Conservation (phyloP, 2,329 filamentous ascomycete genomes). For the Triangularia verruculosa region DNA sequence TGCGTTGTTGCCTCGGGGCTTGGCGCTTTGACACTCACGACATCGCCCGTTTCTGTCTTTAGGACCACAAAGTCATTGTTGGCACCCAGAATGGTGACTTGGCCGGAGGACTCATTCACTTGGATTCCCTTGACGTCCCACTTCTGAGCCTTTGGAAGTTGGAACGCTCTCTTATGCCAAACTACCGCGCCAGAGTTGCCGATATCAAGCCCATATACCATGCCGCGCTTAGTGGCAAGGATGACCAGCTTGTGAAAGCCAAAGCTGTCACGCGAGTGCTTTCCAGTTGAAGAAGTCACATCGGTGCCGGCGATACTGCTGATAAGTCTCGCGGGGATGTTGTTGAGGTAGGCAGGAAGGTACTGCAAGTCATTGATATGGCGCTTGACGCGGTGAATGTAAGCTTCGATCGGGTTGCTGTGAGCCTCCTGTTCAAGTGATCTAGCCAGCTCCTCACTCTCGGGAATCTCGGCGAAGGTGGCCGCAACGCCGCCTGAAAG, state of each 20-base stretch:
- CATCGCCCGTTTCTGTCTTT: constrained; percentile 50
- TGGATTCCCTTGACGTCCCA: constrained; percentile 69
- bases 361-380: constrained; percentile 75
- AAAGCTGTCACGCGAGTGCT: constrained; percentile 68
- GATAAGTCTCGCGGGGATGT: constrained; percentile 66
- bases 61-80: constrained; percentile 62
- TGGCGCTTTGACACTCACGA: constrained; percentile 43
- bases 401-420: constrained; percentile 75
- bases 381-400: constrained; percentile 79
- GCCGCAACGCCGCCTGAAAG: constrained; percentile 77
- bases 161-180: constrained; percentile 68
- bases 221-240: constrained; percentile 74
- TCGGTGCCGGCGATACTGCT: constrained; percentile 61
- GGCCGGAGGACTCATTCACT: constrained; percentile 54
- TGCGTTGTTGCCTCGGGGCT: constrained; percentile 41
- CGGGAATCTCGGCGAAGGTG: constrained; percentile 73
- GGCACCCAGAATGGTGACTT: constrained; percentile 57
- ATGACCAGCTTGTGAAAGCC: constrained; percentile 85
- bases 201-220: constrained; percentile 75
- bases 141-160: constrained; percentile 51
- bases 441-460: constrained; percentile 70
- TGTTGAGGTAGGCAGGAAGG: constrained; percentile 69
- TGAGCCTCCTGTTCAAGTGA: constrained; percentile 84
- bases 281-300: constrained; percentile 41
- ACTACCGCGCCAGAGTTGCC: constrained; percentile 69